Evolutionary conservation across 805 yeast genomes (phyloP), one percentile per base, ranked within the genome.

Genomic region (Brettanomyces custersianus): DNA sequence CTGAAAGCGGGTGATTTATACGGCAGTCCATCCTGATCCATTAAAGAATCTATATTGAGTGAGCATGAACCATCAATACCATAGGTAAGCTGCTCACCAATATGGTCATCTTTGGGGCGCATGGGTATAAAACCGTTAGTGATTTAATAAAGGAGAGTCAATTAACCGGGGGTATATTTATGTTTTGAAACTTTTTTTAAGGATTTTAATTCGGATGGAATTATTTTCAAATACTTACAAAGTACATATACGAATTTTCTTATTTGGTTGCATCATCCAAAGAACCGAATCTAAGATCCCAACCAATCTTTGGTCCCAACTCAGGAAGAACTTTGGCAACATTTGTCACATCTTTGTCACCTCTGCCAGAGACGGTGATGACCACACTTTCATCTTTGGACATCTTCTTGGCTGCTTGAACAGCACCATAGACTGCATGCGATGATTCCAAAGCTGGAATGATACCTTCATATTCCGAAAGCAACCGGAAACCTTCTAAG

Each of bases 401-500:
- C 80, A 92, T 69, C 13, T 77, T 80, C 66, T 85, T 77, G 21
- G 99, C 98, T 34, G 84, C 70, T 62, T 87, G 74, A 41, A 84
- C 68, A 33, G 88, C 99, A 49, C 96, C 96, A 55, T 70, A 83
- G 37, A 92, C 76, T 28, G 99, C 99, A 59, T 92, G 99, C 10
- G 97, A 82, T 1, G 96, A 85, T 65, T 92, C 99, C 57, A 92
- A 72, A 19, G 99, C 99, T 31, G 99, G 98, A 51, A 92, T 92
- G 49, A 92, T 92, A 62, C 99, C 99, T 64, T 92, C 99, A 46
- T 84, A 70, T 65, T 92, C 94, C 20, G 95, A 81, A 44, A 92
- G 68, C 33, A 84, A 63, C 48, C 77, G 79, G 75, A 92, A 92
- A 15, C 98, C 99, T 44, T 74, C 72, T 45, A 92, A 68, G 21